Base-by-base conservation (phyloP, 1,284 basidiomycete genomes). In the Ganoderma lucidum region DNA sequence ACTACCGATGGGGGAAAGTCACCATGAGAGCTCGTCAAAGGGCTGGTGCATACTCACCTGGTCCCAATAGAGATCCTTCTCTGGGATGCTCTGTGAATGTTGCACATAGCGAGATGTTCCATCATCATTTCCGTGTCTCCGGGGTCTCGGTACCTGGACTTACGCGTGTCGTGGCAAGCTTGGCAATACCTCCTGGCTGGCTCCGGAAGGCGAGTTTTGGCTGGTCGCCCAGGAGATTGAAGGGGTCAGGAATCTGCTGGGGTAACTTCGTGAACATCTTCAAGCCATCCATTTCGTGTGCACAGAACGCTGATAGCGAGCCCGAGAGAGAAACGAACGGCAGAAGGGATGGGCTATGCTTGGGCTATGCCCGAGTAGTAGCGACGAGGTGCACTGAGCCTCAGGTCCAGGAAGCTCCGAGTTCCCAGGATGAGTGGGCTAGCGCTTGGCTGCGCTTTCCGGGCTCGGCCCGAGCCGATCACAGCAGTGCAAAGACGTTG, bases 131-230 rank as follows among this genome's bases (percentile, higher is more conserved):
- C 39, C 10, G 10, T 28, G 35, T 17, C 4, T 35, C 10, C 10
- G n/a, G 37, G 28, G n/a, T 44, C 41, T 51, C 63, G 62, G 42
- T 35, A 48, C 28, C 55, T 70, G 58, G 60, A 85, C 93, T 76
- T 80, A 96, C 94, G 74, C 92, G 87, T 28, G 85, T 86, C 23
- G 88, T 85, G 59, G 90, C 87, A 48, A 97, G 80, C 77, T 93
- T 93, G 66, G 90, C 85, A 64, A 96, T 90, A 9, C 96, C 96
- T 55, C 87, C 86, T 0, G 93, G 88, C 70, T 92, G 90, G 74
- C 90, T 94, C 62, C 94, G 90, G 80, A 97, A 97, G 28, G 92
- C 90, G 32, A 97, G 88, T 80, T 96, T 96, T 41, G 94, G 90
- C 77, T 96, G 94, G 78, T 97, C 95, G 12, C 91, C 90, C 32